A percentile compares a stretch with the other conserved stretches of the same genome.
phyloP scores from a whole-genome alignment of 441 rosid species.

The Brassica hybrid region DNA sequence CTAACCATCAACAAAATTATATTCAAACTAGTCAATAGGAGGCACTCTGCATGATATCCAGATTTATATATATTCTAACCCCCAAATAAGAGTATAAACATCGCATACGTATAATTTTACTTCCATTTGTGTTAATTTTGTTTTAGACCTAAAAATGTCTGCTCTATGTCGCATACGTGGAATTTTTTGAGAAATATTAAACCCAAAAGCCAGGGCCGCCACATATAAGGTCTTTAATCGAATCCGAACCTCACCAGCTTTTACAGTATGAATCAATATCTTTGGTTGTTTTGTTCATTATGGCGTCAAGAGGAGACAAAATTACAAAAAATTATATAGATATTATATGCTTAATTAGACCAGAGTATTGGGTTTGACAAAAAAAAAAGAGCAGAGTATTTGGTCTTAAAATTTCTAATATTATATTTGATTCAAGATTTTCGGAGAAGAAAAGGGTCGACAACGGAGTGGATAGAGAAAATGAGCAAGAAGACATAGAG shows the following conservation, averaged over 20 bases:
- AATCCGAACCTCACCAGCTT: too few relatives aligned
- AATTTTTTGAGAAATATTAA: neutral
- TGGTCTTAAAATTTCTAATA: neutral
- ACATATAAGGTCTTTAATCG: neutral
- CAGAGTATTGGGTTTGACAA: neutral
- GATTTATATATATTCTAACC: neutral
- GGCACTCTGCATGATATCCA: neutral
- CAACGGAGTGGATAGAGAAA: constrained; percentile 49
- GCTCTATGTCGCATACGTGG: neutral
- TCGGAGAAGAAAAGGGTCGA: constrained; percentile 58
- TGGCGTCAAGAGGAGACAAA: neutral
- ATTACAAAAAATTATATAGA: neutral
- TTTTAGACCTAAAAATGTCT: neutral
- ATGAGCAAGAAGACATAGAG: constrained; percentile 54
- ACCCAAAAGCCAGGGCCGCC: neutral
- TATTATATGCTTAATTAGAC: neutral
- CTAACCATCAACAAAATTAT: too few relatives aligned
- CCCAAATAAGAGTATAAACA: neutral
- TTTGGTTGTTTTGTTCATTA: too few relatives aligned
- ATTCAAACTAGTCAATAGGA: too few relatives aligned
- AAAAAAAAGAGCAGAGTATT: neutral
- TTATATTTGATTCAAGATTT: constrained; percentile 32
- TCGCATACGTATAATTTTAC: neutral
- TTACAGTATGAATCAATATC: too few relatives aligned
- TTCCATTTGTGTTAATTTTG: neutral